phyloP scores from a whole-genome alignment of 306 rosid genomes.

The Sphenostylis stenocarpa region DNA sequence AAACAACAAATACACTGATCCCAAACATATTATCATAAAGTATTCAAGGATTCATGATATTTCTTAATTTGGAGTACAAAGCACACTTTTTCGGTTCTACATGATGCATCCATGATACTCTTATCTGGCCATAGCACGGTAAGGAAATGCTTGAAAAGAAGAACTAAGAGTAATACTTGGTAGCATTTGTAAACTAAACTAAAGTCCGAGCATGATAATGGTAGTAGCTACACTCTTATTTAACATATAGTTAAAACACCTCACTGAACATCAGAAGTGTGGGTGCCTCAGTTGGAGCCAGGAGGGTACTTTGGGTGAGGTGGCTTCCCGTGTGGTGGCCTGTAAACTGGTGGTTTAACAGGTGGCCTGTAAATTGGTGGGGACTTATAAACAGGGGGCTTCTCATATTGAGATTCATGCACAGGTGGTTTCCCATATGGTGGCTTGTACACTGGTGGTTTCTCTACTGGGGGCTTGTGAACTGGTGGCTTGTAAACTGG shows the following conservation, averaged over 20 bases:
- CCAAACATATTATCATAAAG: neutral
- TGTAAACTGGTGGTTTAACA: neutral
- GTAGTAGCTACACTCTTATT: neutral
- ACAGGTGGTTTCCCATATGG: neutral
- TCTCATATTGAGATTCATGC: neutral
- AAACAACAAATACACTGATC: too few species aligned
- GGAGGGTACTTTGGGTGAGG: neutral
- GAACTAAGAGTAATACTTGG: neutral
- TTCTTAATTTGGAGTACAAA: neutral
- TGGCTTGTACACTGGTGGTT: neutral
- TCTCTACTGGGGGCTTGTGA: neutral
- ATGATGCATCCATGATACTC: neutral
- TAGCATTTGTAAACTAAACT: neutral
- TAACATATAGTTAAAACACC: neutral
- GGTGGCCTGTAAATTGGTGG: neutral
- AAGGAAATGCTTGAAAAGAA: neutral
- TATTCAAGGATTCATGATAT: neutral
- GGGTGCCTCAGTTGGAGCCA: neutral
- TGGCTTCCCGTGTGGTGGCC: neutral
- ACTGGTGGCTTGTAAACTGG: neutral
- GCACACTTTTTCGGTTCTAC: neutral
- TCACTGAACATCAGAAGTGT: neutral
- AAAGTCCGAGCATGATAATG: neutral
- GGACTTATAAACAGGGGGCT: neutral
- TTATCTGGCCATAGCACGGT: neutral